These are phyloP conservation scores for Lactarius akahatsu DNA, from an alignment of 768 basidiomycete genomes.

Conservation along the genomic window DNA sequence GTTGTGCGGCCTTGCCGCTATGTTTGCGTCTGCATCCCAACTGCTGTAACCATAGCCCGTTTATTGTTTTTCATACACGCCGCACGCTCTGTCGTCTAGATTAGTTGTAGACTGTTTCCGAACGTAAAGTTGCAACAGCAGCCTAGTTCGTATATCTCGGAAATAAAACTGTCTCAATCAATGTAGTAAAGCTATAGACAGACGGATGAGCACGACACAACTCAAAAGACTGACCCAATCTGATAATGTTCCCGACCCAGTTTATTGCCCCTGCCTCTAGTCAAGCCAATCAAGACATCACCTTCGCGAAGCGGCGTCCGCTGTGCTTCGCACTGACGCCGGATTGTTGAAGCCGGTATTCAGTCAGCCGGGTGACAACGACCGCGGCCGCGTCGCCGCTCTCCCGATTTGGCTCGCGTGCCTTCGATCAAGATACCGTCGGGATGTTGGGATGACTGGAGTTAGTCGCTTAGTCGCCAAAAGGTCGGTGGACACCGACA, in stretches of 20 bases:
- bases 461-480: background rate
- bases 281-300: background rate
- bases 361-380: background rate
- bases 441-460: background rate
- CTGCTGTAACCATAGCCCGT: slow-evolving; percentile 26
- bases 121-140: slow-evolving; percentile 10
- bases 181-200: slow-evolving; percentile 4
- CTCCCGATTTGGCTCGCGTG: slow-evolving; percentile 36
- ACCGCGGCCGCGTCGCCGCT: slow-evolving; percentile 39
- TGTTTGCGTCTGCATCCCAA: slow-evolving; percentile 11
- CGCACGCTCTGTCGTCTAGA: slow-evolving; percentile 22
- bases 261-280: background rate
- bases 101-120: slow-evolving; percentile 11
- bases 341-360: background rate
- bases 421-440: slow-evolving; percentile 38
- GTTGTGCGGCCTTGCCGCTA: slow-evolving; percentile 4
- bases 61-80: slow-evolving; percentile 21
- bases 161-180: slow-evolving; percentile 15
- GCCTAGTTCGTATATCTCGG: slow-evolving; percentile 10
- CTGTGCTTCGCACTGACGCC: background rate
- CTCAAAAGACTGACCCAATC: background rate
- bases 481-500: background rate
- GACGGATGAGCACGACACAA: background rate
- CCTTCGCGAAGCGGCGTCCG: background rate
- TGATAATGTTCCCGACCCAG: background rate